Evolutionary conservation across 192 early-diverging fungal species (phyloP), one percentile per base, ranked within the genome.

Genomic region (Spinellus fusiger): DNA sequence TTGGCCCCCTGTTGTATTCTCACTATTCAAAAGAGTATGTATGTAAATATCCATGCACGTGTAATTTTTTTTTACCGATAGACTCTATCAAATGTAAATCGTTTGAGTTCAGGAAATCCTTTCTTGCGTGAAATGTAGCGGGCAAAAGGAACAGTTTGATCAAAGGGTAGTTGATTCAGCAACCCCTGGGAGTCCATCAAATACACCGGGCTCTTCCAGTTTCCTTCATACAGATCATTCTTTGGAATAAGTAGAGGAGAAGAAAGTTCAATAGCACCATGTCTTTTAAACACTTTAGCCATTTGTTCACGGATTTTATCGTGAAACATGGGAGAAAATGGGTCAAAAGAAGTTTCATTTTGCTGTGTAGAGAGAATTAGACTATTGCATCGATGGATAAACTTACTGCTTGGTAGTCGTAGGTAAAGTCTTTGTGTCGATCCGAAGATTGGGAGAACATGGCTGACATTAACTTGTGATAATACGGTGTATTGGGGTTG

Each of bases 81-180:
- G 6, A 91, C 89, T 32, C 80, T 73, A 33, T 92, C 94, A 71
- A 97, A 92, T 20, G 81, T 80, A 70, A 86, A 97, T 50, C 94
- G 80, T 67, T 96, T 96, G 27, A 96, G 64, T 51, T 86, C 77
- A 0, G 78, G 81, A 56, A 86, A 84, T 12, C 62, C 67, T 61
- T 85, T 75, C 33, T 84, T 84, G 18, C 89, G 71, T 13, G 89
- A 85, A 44, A 96, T 80, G 25, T 89, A 92, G 27, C 94, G 73
- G 8, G 93, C 93, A 80, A 94, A 98, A 20, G 94, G 93, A 10
- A 89, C 86, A 0, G 93, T 95, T 65, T 95, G 77, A 76, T 98
- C 94, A 68, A 85, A 90, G 0, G 93, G 92, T 20, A 93, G 61
- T 60, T 91, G 91, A 53, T 95, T 90, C 22, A 96, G 69, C 47